Base-by-base conservation (phyloP, 352 stramenopile genomes). In the Pythium monospermum region DNA sequence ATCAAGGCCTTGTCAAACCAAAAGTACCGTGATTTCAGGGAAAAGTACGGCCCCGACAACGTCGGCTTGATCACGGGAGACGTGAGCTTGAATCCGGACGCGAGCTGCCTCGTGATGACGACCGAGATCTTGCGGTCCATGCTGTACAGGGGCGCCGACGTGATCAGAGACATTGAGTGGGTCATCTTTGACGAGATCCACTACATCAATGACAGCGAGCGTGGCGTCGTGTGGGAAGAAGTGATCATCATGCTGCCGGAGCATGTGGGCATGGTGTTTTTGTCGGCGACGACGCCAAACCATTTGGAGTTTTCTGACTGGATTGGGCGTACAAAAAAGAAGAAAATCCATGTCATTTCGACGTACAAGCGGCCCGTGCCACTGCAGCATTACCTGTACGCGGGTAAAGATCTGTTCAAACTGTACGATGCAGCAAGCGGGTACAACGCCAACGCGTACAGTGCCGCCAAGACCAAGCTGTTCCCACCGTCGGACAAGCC, bases 1-100 rank as follows among this genome's bases (percentile, higher is more conserved):
- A 99, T 99, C 59, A 99, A 99, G 65, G 96, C 96, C 31, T 69
- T 99, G 30, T 97, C 83, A 16, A 99, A 99, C 67, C 96, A 99
- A 68, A 99, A 99, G 76, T 99, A 98, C 71, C 83, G 96, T 31
- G 96, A 99, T 59, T 98, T 99, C 61, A 91, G 89, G 30, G 74
- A 83, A 25, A 92, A 94, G 50, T 98, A 97, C 64, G 91, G 87
- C 1, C 64, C 76, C 2, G 86, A 97, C 22, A 91, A 98, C 68
- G 95, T 99, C 27, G 96, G 96, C 3, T 59, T 99, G 7, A 97
- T 99, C 64, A 99, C 96, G 7, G 96, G 96, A 18, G 96, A 99
- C 67, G 94, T 99, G 28, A 96, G 83, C 28, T 91, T 99, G 53
- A 98, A 98, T 60, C 87, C 88, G 6, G 84, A 98, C 19, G 95